Conservation (phyloP, 2,329 filamentous ascomycete species). For the Chaetomium olivaceum region DNA sequence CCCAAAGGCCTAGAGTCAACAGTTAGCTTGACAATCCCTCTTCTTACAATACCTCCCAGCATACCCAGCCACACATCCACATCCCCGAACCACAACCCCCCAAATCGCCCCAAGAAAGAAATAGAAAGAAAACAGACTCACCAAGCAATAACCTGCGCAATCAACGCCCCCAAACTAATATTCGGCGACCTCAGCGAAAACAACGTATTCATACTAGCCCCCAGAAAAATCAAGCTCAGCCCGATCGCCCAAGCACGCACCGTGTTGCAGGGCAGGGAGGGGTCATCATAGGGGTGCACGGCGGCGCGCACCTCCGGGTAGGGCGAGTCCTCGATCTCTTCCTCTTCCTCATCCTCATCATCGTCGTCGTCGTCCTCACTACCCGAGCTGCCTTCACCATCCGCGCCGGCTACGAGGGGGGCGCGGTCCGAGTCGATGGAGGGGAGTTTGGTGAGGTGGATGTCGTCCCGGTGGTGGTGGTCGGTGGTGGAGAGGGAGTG, state of each 20-base stretch:
- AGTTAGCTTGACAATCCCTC: not conserved
- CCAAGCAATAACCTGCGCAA: conserved; percentile 65
- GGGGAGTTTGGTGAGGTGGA: not conserved
- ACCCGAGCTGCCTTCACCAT: conserved; percentile 33
- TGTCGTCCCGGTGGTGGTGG: conserved; percentile 15
- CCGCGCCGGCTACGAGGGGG: not conserved
- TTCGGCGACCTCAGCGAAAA: conserved; percentile 63
- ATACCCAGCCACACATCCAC: not conserved
- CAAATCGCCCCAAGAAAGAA: not conserved
- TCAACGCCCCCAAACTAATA: conserved; percentile 60
- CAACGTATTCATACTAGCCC: conserved; percentile 63
- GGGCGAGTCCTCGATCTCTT: conserved; percentile 58
- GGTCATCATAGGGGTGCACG: conserved; percentile 64
- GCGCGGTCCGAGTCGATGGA: conserved; percentile 9
- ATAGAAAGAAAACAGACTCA: not conserved
- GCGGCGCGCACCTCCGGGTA: conserved; percentile 67
- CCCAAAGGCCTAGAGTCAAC: conserved; percentile 50
- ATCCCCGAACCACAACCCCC: not conserved
- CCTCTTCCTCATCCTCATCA: not conserved
- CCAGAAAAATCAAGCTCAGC: conserved; percentile 55
- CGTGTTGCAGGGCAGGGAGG: conserved; percentile 63
- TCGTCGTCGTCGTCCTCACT: too few relatives aligned
- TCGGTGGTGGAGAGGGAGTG: conserved; percentile 34
- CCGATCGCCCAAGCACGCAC: conserved; percentile 66
- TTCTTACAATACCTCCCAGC: not conserved